Evolutionary conservation across 1,284 basidiomycete species (phyloP), one percentile per base, ranked within the genome.

Genomic region (Ceratobasidium sp.): DNA sequence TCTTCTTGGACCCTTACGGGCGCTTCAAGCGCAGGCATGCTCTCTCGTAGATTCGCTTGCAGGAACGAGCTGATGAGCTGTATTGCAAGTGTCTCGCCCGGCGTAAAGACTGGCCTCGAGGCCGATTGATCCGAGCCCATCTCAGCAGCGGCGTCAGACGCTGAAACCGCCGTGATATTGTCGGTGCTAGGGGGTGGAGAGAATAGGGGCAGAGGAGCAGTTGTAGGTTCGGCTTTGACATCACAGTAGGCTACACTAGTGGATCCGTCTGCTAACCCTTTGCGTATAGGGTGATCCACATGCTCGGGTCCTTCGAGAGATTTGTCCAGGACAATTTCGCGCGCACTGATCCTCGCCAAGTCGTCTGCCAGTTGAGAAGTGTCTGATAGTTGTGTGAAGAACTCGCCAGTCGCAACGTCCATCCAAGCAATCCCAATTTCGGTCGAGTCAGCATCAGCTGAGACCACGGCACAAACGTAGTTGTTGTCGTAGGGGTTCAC

Each of bases 361-460:
- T 97, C 93, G 83, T 98, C 95, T 78, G 90, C 90, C 27, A 98
- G 85, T 62, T 85, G 86, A 12, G 90, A 89, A 2, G 88, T 78
- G 2, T 87, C 85, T 1, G 89, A 87, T 3, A 84, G 83, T 81
- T 94, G 94, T 0, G 93, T 92, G 84, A 94, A 96, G 84, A 97
- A 96, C 82, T 97, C 95, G 79, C 96, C 96, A 0, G 96, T 98
- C 4, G 96, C 96, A n/a, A 97, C 90, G 83, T 98, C 97, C 38
- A 95, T 95, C 92, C 96, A 98, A 1, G 96, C 95, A 44, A 98
- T 85, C 3, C 93, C 94, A 35, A 89, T 79, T 18, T 82, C 77
- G 52, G 71, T 79, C 54, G 44, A 60, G 73, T 67, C 60, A 50
- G 76, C 14, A 76, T 79, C 75, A 7, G 74, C 48, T 14, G 80